Evolutionary conservation across 495 filamentous ascomycete genomes (phyloP).

Genomic region (Xylaria sp.): DNA sequence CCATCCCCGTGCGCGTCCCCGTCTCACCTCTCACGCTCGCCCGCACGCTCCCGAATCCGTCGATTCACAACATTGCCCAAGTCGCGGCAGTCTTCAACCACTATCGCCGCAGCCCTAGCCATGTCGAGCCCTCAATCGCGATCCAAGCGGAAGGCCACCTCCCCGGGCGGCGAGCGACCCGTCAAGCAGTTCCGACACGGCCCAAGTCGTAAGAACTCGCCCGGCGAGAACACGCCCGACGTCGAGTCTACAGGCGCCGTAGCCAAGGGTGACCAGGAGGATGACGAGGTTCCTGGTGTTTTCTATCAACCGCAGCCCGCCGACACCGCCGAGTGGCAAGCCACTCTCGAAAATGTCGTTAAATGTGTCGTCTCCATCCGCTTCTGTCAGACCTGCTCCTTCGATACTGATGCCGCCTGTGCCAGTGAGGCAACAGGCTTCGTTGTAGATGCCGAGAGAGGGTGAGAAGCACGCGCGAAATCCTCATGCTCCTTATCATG

Average conservation of each 20-base stretch:
- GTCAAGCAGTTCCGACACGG: slow-evolving; percentile 56
- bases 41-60: neutral
- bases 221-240: slow-evolving; percentile 57
- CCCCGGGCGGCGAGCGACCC: slow-evolving; percentile 48
- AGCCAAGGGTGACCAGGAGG: slow-evolving; percentile 45
- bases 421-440: slow-evolving; percentile 97
- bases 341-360: slow-evolving; percentile 91
- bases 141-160: slow-evolving; percentile 58
- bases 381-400: slow-evolving; percentile 98
- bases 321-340: slow-evolving; percentile 96
- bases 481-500: slow-evolving; percentile 33
- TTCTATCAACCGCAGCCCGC: slow-evolving; percentile 57
- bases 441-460: slow-evolving; percentile 93
- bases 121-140: slow-evolving; percentile 50
- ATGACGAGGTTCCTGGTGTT: slow-evolving; percentile 47
- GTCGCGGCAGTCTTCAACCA: slow-evolving; percentile 1
- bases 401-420: slow-evolving; percentile 93
- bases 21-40: neutral
- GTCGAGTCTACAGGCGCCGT: slow-evolving; percentile 36
- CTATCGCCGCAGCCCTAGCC: slow-evolving; percentile 28
- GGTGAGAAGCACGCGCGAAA: slow-evolving; percentile 57
- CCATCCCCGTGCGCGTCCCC: neutral
- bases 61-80: slow-evolving; percentile 9
- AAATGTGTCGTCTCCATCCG: slow-evolving; percentile 94
- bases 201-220: slow-evolving; percentile 53